phyloP scores from a whole-genome alignment of 1,284 basidiomycete genomes.

The Pseudozyma hubeiensis region DNA sequence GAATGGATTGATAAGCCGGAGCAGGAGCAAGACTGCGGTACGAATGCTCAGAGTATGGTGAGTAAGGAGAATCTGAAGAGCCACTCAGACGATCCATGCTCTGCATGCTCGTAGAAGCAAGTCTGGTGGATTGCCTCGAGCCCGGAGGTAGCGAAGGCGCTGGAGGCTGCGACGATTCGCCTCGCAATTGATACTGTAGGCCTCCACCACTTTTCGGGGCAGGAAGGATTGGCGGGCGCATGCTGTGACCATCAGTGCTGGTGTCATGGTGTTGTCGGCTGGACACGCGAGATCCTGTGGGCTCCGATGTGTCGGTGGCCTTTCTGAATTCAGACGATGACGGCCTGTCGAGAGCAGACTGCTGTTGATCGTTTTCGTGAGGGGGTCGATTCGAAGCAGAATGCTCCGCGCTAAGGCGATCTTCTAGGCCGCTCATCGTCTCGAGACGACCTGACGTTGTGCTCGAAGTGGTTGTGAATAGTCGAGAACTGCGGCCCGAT shows the following conservation, averaged over 20 bases:
- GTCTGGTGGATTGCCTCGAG: neutral
- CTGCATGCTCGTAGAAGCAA: slow-evolving; percentile 4
- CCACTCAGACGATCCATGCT: slow-evolving; percentile 1
- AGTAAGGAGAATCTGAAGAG: neutral
- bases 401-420: neutral
- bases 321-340: neutral
- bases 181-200: neutral
- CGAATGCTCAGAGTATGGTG: neutral
- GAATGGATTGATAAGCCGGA: neutral
- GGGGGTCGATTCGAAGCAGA: neutral
- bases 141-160: slow-evolving; percentile 8
- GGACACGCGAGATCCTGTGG: neutral
- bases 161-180: slow-evolving; percentile 2
- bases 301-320: slow-evolving; percentile 4
- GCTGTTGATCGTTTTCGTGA: slow-evolving; percentile 3
- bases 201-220: neutral
- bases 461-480: slow-evolving; percentile 3
- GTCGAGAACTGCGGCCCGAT: slow-evolving; percentile 4
- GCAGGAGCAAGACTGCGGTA: neutral
- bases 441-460: slow-evolving; percentile 1
- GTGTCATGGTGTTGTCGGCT: neutral
- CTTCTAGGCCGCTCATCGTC: slow-evolving; percentile 1
- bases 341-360: neutral
- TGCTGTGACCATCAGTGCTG: slow-evolving; percentile 5
- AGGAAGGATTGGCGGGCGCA: slow-evolving; percentile 21